Evolutionary conservation across 306 rosid species (phyloP).

Genomic region (Fragaria ananassa): DNA sequence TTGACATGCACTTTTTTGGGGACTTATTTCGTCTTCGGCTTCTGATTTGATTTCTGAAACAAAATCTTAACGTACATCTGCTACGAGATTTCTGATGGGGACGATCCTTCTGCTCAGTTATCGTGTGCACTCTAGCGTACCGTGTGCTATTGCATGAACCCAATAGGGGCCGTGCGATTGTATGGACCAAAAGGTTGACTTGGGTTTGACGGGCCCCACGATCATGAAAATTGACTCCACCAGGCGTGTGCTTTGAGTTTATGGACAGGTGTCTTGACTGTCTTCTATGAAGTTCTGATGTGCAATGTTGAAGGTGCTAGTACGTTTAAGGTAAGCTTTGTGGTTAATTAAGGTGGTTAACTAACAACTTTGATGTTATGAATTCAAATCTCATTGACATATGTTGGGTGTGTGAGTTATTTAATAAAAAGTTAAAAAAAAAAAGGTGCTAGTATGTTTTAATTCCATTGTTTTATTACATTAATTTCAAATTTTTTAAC

Average conservation of each 20-base stretch:
- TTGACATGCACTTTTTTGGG: conserved; percentile 57
- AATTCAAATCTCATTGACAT: too few relatives aligned
- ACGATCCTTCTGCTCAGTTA: not conserved
- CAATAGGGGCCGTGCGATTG: not conserved
- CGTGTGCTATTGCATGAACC: not conserved
- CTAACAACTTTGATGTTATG: too few relatives aligned
- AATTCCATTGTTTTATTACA: too few relatives aligned
- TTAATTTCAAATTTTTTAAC: too few relatives aligned
- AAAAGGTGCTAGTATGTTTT: too few relatives aligned
- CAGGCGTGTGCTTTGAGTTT: not conserved
- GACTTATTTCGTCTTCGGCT: conserved; percentile 21
- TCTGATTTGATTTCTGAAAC: conserved; percentile 31
- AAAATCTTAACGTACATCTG: conserved; percentile 53
- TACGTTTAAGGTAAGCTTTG: too few relatives aligned
- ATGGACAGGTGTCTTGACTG: too few relatives aligned
- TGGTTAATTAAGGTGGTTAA: too few relatives aligned
- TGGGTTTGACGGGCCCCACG: not conserved
- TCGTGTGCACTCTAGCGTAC: conserved; percentile 8
- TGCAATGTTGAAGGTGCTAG: too few relatives aligned
- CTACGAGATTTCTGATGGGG: conserved; percentile 25
- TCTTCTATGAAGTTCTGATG: not conserved
- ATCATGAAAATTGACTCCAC: not conserved
- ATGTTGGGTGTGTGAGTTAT: too few relatives aligned
- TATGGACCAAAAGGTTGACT: not conserved
- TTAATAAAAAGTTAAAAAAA: too few relatives aligned